Evolutionary conservation across 1,284 basidiomycete species (phyloP).

Genomic region (Vanrija humicola): DNA sequence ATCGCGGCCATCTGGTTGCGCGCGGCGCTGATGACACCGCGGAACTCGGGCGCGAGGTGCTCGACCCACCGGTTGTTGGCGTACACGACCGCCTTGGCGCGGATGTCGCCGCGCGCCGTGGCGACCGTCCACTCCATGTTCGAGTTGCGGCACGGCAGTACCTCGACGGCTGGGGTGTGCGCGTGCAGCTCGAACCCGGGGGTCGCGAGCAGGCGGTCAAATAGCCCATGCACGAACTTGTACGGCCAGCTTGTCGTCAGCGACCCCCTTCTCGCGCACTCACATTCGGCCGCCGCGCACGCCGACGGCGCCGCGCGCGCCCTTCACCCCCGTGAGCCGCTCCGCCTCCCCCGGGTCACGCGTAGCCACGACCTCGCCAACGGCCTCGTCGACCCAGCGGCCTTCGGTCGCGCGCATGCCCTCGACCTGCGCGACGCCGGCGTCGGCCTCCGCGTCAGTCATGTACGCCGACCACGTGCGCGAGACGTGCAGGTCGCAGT

Average conservation of each 20-base stretch:
- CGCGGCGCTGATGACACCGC: slow-evolving; percentile 17
- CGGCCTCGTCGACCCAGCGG: too few species aligned
- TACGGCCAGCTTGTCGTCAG: slow-evolving; percentile 17
- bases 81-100: slow-evolving; percentile 21
- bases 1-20: slow-evolving; percentile 23
- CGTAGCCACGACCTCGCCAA: too few species aligned
- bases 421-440: background rate
- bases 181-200: slow-evolving; percentile 21
- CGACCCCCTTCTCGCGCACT: background rate
- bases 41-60: slow-evolving; percentile 20
- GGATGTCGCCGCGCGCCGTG: slow-evolving; percentile 19
- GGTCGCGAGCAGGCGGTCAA: slow-evolving; percentile 8
- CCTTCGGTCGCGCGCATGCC: too few species aligned
- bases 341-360: slow-evolving; percentile 18
- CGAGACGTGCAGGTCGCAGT: background rate
- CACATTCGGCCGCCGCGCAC: too few species aligned
- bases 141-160: background rate
- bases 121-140: slow-evolving; percentile 15
- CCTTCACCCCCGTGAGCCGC: slow-evolving; percentile 22
- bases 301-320: slow-evolving; percentile 15
- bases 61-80: slow-evolving; percentile 27
- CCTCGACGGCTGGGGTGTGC: slow-evolving; percentile 17
- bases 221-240: slow-evolving; percentile 25
- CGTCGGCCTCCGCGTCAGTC: background rate
- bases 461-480: background rate